Conservation (phyloP, 345 rosid species). For the Salix viminalis region DNA sequence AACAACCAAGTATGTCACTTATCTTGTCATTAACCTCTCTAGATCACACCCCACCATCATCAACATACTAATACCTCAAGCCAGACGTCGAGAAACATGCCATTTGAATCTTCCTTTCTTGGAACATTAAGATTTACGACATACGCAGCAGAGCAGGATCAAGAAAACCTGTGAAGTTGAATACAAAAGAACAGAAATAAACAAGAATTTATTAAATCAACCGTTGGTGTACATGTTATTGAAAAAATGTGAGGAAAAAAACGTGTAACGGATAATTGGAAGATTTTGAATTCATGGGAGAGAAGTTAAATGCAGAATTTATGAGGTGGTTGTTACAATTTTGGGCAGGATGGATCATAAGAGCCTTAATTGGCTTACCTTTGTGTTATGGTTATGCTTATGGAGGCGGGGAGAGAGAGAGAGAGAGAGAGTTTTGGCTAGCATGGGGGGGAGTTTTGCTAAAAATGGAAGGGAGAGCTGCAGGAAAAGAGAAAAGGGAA, state of each 20-base stretch:
- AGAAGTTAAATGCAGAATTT: background rate
- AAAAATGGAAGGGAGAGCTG: slow-evolving; percentile 30
- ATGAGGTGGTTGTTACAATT: background rate
- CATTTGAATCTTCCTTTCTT: no score
- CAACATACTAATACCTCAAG: background rate
- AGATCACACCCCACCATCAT: slow-evolving; percentile 18
- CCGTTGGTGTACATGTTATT: no score
- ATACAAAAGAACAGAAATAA: no score
- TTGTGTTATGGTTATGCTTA: background rate
- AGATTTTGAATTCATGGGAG: no score
- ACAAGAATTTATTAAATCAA: no score
- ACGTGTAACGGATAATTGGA: no score
- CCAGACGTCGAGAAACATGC: no score
- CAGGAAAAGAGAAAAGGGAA: slow-evolving; percentile 14
- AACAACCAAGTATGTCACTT: background rate
- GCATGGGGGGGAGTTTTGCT: slow-evolving; percentile 9
- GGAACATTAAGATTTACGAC: no score
- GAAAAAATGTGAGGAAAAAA: no score
- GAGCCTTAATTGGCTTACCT: no score
- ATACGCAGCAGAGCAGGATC: no score
- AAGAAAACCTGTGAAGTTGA: no score
- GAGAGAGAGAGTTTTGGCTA: background rate
- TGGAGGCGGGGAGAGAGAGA: slow-evolving; percentile 2
- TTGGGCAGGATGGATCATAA: background rate
- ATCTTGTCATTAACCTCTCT: slow-evolving; percentile 6